Base-by-base conservation (phyloP, 257 asterid genomes). In the Knoxia roxburghii region DNA sequence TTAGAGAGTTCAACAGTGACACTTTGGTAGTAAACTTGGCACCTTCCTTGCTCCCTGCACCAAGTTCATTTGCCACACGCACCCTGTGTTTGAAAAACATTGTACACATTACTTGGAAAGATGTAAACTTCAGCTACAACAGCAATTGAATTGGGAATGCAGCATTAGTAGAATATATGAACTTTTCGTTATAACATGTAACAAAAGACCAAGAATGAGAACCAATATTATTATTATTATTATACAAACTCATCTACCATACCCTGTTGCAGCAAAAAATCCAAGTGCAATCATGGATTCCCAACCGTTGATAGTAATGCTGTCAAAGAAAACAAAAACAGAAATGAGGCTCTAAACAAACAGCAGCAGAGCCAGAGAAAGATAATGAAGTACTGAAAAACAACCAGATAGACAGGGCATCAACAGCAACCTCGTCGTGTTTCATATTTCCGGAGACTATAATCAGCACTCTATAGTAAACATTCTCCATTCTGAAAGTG, bases 191-290 rank as follows among this genome's bases (percentile, higher is more conserved):
- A 57, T 6, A 30, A 32, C 32, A 6, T 10, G 21, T 55, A 55
- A 55, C 43, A 57, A 57, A 14, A 57, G 18, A 30, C 41, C 24
- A 13, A 64, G 21, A 30, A 46, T 11, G 12, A 8, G 27, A 64
- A 64, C 0, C 2, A 13, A 37, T 63, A 62, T 20, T 5, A 41
- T 23, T 63, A 62, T 20, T 5, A 29, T n/a, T 37, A 37, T 37
- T 4, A 37, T 37, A 64, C 10, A 6, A 46, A 64, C 29, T 32
- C n/a, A 43, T 45, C 56, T 20, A 49, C 20, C 81, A 32, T 80
- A 85, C 88, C 91, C 91, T 21, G 88, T 83, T 71, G 91, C 91
- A 43, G 91, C 91, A 53, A 80, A 85, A 75, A 85, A 73, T 32
- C 91, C 91, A 61, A 85, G 72, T 12, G 83, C 88, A 63, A 85